Evolutionary conservation across 768 basidiomycete species (phyloP), one percentile per base, ranked within the genome.

Genomic region (Atractiella rhizophila): DNA sequence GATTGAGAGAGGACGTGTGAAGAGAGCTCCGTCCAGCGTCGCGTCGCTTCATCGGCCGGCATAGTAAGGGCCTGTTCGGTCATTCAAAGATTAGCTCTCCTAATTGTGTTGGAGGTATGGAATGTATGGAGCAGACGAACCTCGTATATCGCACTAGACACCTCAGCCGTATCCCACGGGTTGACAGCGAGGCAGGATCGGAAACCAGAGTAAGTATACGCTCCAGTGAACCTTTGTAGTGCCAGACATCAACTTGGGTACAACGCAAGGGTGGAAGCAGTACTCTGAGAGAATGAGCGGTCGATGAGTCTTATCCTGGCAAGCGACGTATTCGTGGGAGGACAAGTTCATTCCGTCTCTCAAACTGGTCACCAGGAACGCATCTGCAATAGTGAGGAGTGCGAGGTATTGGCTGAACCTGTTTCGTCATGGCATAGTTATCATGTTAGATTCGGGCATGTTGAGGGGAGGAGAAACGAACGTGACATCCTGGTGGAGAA

Each of bases 151-250:
- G 39, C 28, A 54, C 57, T 45, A 70, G 68, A 37, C 70, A 47
- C 48, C 85, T 82, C 3, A 80, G 81, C 23, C 71, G 68, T 68
- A 49, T 81, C 78, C 69, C 76, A 83, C 1, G 80, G 81, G 54
- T 83, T 83, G 56, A 83, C 66, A 11, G 75, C 72, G 34, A 83
- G 76, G 48, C 79, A 83, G 11, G 74, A 76, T 29, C 80, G 63
- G 62, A 85, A 85, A 12, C 81, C 80, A 35, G 73, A 74, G 53
- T 79, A 81, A 49, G 71, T 75, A 54, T 83, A 83, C 5, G 72
- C 73, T 10, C 81, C 82, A 0, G 81, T 76, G 55, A 85, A 85
- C n/a, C n/a, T n/a, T n/a, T n/a, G n/a, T n/a, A n/a, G n/a, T n/a
- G n/a, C n/a, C n/a, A n/a, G n/a, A n/a, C n/a, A n/a, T n/a, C n/a